These are phyloP conservation scores for Fusarium sp. DNA, from an alignment of 2,329 filamentous ascomycete species.

Conservation along the genomic window DNA sequence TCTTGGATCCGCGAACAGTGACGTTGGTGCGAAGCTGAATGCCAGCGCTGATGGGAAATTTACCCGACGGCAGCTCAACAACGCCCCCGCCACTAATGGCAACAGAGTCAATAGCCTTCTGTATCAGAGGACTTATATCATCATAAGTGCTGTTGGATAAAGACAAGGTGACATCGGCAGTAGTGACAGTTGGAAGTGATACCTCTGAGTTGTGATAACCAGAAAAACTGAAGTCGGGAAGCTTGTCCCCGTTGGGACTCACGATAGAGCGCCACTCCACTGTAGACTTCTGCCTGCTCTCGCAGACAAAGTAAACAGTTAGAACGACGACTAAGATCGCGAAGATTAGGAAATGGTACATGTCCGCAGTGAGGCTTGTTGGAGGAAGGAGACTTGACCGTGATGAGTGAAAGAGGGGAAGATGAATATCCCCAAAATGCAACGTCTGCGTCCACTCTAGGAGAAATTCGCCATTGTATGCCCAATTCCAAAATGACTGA, in stretches of 20 bases:
- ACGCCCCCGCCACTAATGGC: conserved; percentile 20
- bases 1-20: conserved; percentile 9
- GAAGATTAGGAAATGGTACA: conserved; percentile 7
- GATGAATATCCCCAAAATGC: not conserved
- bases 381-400: not conserved
- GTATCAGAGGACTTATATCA: conserved; percentile 24
- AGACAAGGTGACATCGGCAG: not conserved
- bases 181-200: conserved; percentile 7
- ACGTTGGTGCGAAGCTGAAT: conserved; percentile 14
- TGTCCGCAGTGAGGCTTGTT: not conserved
- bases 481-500: not conserved
- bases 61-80: conserved; percentile 23
- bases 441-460: not conserved
- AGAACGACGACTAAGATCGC: conserved; percentile 2
- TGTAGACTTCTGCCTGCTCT: not conserved
- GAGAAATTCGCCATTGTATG: not conserved
- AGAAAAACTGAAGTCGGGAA: conserved; percentile 41
- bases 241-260: conserved; percentile 19
- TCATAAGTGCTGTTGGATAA: not conserved
- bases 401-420: not conserved
- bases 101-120: conserved; percentile 30
- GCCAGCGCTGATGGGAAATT: conserved; percentile 23
- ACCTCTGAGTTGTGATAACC: conserved; percentile 36
- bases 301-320: conserved; percentile 19
- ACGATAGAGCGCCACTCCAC: conserved; percentile 29